Evolutionary conservation across 2,329 filamentous ascomycete species (phyloP).

Genomic region (Penicillium brevicompactum): DNA sequence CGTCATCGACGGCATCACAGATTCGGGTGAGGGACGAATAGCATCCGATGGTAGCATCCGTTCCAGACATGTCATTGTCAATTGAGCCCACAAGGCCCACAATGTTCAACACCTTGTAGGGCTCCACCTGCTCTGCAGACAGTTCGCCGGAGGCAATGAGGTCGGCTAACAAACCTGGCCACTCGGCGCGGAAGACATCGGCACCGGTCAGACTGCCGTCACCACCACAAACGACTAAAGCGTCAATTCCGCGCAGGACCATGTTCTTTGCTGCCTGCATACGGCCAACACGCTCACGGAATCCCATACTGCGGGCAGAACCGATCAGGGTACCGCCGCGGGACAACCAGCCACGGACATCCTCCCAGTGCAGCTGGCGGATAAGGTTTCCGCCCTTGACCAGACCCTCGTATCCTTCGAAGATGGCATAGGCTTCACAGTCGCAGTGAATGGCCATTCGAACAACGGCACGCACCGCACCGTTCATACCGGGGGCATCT

Average conservation of each 20-base stretch:
- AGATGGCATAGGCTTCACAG: conserved; percentile 78
- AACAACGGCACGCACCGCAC: conserved; percentile 83
- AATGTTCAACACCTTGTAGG: conserved; percentile 88
- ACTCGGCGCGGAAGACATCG: conserved; percentile 88
- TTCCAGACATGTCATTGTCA: conserved; percentile 96
- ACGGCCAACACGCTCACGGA: conserved; percentile 85
- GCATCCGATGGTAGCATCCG: conserved; percentile 95
- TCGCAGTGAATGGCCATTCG: conserved; percentile 85
- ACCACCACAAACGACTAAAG: conserved; percentile 93
- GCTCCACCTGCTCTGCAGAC: conserved; percentile 68
- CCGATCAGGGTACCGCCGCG: conserved; percentile 96
- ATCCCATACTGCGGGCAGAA: conserved; percentile 88
- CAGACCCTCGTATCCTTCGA: conserved; percentile 94
- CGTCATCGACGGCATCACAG: conserved; percentile 94
- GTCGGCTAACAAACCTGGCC: conserved; percentile 85
- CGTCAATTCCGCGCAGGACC: conserved; percentile 89
- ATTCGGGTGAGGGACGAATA: conserved; percentile 92
- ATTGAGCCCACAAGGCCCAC: conserved; percentile 96
- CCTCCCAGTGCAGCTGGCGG: conserved; percentile 83
- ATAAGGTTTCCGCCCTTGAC: conserved; percentile 89
- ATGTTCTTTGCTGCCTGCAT: conserved; percentile 90
- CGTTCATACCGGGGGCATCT: conserved; percentile 95
- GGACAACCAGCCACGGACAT: conserved; percentile 90
- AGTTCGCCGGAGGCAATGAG: conserved; percentile 75
- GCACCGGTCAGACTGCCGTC: conserved; percentile 95